Percentiles rank a stretch among this genome's conserved stretches.
These are phyloP conservation scores for Leccinum truebloodii DNA, from an alignment of 768 basidiomycete genomes.

Conservation along the genomic window DNA sequence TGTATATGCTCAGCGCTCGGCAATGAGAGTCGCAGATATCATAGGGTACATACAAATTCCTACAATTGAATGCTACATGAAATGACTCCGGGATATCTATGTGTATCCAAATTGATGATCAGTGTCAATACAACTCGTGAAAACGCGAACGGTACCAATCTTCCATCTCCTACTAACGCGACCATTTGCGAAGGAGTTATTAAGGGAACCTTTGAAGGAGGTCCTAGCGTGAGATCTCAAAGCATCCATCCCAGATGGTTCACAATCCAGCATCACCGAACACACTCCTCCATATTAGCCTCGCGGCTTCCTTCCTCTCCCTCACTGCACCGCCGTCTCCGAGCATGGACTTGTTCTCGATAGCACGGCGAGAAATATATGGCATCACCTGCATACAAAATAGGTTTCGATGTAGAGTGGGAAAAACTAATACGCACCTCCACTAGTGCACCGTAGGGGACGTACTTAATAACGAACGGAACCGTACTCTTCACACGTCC, in stretches of 20 bases:
- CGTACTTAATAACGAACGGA: constrained; percentile 84
- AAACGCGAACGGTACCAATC: not conserved
- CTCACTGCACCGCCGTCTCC: constrained; percentile 63
- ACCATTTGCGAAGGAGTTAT: not conserved
- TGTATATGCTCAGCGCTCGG: not conserved
- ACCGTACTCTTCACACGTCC: constrained; percentile 46
- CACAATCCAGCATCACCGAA: constrained; percentile 30
- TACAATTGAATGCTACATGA: not conserved
- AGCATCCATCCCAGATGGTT: constrained; percentile 3
- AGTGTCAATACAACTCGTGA: not conserved
- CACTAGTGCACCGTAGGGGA: constrained; percentile 72
- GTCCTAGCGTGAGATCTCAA: not conserved
- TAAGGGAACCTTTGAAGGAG: not conserved
- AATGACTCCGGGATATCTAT: not conserved
- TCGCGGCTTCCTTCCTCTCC: constrained; percentile 33
- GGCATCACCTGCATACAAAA: constrained; percentile 70
- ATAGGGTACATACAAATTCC: not conserved
- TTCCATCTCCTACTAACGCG: not conserved
- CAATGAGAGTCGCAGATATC: not conserved
- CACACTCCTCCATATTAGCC: constrained; percentile 32
- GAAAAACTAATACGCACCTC: constrained; percentile 44
- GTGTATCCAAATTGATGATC: not conserved
- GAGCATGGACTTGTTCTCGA: constrained; percentile 91
- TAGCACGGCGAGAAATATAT: constrained; percentile 82
- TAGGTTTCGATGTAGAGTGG: not conserved